Base-by-base conservation (phyloP, 495 filamentous ascomycete genomes). In the Amphirosellinia nigrospora region DNA sequence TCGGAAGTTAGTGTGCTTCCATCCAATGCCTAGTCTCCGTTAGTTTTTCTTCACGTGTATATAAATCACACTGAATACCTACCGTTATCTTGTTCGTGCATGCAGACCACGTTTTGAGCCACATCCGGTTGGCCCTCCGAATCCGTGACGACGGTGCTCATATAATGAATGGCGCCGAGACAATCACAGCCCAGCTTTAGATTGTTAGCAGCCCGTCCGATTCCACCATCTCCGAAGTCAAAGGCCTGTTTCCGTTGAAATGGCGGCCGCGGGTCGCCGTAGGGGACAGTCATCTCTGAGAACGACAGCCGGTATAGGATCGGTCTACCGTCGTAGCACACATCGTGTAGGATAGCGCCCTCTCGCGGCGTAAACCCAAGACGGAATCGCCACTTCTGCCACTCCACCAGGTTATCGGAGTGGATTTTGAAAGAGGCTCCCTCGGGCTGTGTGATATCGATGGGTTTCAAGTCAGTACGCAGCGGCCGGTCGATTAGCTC, bases 1-100 rank as follows among this genome's bases (percentile, higher is more conserved):
- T 2, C 92, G 88, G 82, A 89, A 93, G 77, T 95, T 93, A 30
- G 90, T 94, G 79, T 95, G 92, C 73, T 95, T 95, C 87, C 90
- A 94, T 4, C 88, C 86, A 46, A 94, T 91, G 28, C 92, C 92
- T 55, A 83, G 84, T 71, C 92, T 90, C 70, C 90, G 48, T 69
- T 56, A 60, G 58, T 39, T 11, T 11, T 65, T 28, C 53, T 60
- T 48, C 21, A 1, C 11, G 0, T 23, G 26, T 41, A 11, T 16
- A 23, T 9, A 36, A 53, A 11, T 21, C 9, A 21, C 10, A 4
- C 21, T n/a, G 26, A 41, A 21, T 15, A 34, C 58, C 50, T 66
- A 69, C 74, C 77, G 59, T 75, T 79, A 28, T 77, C 77, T 70
- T 92, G 89, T 72, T 93, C 91, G 74, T 95, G 92, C 36, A 94